Evolutionary conservation across 176 grass and related monocot species (phyloP), one percentile per base, ranked within the genome.

Genomic region (Thalia dealbata): DNA sequence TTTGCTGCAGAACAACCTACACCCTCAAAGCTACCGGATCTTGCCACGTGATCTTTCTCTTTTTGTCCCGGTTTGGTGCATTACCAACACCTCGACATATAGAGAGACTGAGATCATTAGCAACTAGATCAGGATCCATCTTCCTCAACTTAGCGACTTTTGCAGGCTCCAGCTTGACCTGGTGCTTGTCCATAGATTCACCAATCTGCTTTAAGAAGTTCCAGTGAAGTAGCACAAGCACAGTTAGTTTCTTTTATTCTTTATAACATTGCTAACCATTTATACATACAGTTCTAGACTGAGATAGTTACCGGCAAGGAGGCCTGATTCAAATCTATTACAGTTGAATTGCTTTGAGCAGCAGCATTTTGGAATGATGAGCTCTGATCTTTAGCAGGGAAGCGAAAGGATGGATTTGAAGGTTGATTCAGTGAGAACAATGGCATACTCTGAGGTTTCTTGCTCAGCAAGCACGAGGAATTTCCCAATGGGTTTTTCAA

Each of bases 41-140:
- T 61, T 84, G 86, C 83, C 86, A 92, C 50, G 86, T 81, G 60
- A 88, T 86, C 72, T 92, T 92, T 67, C 83, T 83, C 78, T 92
- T 88, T 28, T 67, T 75, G 2, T 70, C 68, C 25, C 66, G 67
- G 52, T 11, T 74, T 9, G 67, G 52, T 5, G 24, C 61, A 25
- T 61, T 78, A 44, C 78, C 67, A 1, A 55, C 64, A 74, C 86
- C 83, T 58, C 86, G 80, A 16, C 80, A 79, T 1, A 66, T 38
- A 0, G 75, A 24, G 27, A 79, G 64, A 29, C 73, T 83, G 2
- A 38, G 62, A 21, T 83, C 73, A 3, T 76, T 86, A 0, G 80
- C 52, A 3, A 18, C 32, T 5, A 5, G 32, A 52, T 75, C 70
- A 54, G n/a, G 62, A 16, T 87, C 84, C 30, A 67, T 19, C 14